Evolutionary conservation across 2,329 filamentous ascomycete species (phyloP).

Genomic region (Xylariaceae sp.): DNA sequence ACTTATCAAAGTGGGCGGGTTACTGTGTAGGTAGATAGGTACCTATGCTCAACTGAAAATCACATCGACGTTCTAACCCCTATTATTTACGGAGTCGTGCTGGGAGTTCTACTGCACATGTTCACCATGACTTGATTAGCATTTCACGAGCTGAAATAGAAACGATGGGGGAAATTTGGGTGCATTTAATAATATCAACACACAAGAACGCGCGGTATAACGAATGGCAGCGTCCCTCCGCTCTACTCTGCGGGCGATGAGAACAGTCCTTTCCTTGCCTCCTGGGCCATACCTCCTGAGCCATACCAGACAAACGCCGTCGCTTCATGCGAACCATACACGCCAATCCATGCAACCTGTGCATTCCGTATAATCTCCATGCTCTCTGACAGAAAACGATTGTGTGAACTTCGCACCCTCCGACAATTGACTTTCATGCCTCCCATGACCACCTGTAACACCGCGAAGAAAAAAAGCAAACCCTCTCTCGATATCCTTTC

Average conservation of each 20-base stretch:
- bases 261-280: neutral
- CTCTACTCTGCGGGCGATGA: constrained; percentile 6
- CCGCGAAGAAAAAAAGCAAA: neutral
- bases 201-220: constrained; percentile 5
- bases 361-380: constrained; percentile 5
- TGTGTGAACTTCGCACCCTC: no score
- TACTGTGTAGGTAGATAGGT: no score
- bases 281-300: neutral
- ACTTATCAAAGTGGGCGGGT: no score
- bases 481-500: neutral
- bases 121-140: neutral
- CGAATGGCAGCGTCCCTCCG: constrained; percentile 5
- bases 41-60: no score
- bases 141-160: neutral
- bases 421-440: no score
- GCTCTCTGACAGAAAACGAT: neutral
- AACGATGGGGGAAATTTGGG: neutral
- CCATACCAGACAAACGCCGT: neutral
- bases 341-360: neutral
- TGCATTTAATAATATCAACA: constrained; percentile 1
- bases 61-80: no score
- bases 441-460: no score
- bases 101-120: neutral
- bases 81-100: no score
- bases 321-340: neutral